Evolutionary conservation across 805 yeast genomes (phyloP).

Genomic region (Priceomyces carsonii): DNA sequence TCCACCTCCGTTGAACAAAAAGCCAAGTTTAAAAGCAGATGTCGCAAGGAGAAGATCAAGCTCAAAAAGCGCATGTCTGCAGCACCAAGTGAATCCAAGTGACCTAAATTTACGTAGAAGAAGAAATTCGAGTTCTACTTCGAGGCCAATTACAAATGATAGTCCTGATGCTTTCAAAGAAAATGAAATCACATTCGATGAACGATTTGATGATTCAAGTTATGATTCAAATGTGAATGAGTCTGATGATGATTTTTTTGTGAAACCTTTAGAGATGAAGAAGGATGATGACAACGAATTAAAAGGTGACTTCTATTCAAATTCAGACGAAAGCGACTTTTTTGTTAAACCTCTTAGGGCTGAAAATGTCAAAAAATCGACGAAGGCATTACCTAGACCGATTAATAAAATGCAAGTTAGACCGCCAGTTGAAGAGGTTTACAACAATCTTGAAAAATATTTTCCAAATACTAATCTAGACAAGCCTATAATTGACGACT

Average conservation of each 20-base stretch:
- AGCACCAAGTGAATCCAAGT: too few relatives aligned
- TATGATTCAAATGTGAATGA: slow-evolving; percentile 21
- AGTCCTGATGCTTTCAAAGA: slow-evolving; percentile 60
- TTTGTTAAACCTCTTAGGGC: slow-evolving; percentile 20
- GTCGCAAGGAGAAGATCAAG: too few relatives aligned
- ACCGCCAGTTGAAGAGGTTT: slow-evolving; percentile 93
- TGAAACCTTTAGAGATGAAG: slow-evolving; percentile 10
- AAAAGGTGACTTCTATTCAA: too few relatives aligned
- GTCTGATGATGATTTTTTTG: slow-evolving; percentile 30
- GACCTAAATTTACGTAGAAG: background rate
- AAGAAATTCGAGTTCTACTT: slow-evolving; percentile 10
- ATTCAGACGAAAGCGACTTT: slow-evolving; percentile 17
- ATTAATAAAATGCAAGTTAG: slow-evolving; percentile 61
- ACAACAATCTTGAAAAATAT: slow-evolving; percentile 85
- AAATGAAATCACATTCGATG: slow-evolving; percentile 71
- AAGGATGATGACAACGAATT: slow-evolving; percentile 4
- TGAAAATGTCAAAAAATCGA: slow-evolving; percentile 4
- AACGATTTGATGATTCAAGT: slow-evolving; percentile 50
- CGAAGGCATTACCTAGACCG: slow-evolving; percentile 5
- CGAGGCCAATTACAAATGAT: slow-evolving; percentile 11
- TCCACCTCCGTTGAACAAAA: slow-evolving; percentile 53
- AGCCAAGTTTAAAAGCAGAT: slow-evolving; percentile 9
- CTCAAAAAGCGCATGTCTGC: too few relatives aligned
- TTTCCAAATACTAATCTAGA: slow-evolving; percentile 93
- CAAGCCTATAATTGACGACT: slow-evolving; percentile 80